Percentiles rank a stretch among this genome's conserved stretches.
Conservation (phyloP, 208 protist species). For the Crithidia mellificae region DNA sequence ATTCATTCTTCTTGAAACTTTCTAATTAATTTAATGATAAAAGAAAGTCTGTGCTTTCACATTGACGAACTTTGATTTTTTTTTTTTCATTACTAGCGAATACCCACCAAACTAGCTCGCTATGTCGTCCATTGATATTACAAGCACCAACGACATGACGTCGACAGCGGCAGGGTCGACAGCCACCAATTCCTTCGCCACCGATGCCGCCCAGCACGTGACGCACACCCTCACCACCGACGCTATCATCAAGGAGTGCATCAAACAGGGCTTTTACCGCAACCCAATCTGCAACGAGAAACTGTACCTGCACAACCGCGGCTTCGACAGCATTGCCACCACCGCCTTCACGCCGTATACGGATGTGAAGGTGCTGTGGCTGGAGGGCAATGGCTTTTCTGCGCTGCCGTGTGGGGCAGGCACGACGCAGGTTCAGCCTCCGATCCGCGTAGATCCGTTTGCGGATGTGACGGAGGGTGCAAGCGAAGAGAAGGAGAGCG, state of each 20-base stretch:
- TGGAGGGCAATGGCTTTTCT: constrained; percentile 90
- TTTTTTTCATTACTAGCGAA: too few relatives aligned
- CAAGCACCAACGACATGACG: constrained; percentile 62
- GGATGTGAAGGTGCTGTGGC: constrained; percentile 92
- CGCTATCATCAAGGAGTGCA: constrained; percentile 85
- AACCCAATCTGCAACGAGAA: constrained; percentile 94
- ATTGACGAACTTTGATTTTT: too few relatives aligned
- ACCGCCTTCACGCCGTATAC: constrained; percentile 82
- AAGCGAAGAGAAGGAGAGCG: constrained; percentile 7
- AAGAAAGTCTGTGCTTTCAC: too few relatives aligned
- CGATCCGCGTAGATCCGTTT: constrained; percentile 36
- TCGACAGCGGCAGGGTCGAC: constrained; percentile 35
- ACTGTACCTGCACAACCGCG: constrained; percentile 93
- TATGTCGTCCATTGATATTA: constrained; percentile 37
- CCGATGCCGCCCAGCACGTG: constrained; percentile 6
- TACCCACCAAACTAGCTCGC: neutral
- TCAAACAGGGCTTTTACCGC: constrained; percentile 82
- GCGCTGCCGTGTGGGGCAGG: constrained; percentile 58
- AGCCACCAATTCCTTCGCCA: constrained; percentile 22
- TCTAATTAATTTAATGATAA: too few relatives aligned
- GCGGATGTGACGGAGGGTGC: constrained; percentile 18
- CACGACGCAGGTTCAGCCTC: constrained; percentile 48
- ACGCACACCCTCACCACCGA: constrained; percentile 68
- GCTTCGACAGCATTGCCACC: constrained; percentile 83
- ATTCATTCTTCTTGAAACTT: too few relatives aligned